Base-by-base conservation (phyloP, 495 filamentous ascomycete species). In the Cercophora samala region DNA sequence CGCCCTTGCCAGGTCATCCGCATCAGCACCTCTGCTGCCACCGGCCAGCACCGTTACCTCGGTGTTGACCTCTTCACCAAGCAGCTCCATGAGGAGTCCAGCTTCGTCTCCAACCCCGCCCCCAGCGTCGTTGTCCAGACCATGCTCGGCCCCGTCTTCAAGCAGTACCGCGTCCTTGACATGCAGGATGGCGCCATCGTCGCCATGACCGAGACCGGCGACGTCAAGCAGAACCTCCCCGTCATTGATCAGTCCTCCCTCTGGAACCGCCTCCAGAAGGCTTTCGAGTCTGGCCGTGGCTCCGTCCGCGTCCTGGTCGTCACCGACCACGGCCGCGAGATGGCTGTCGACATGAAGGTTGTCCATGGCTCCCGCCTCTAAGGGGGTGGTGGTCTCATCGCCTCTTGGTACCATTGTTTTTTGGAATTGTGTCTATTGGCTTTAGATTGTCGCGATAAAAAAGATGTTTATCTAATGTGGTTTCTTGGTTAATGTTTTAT, bases 1-100 rank as follows among this genome's bases (percentile, higher is more conserved):
- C 96, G 95, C 71, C 95, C 96, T 68, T 98, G 94, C 91, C 95
- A 98, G 88, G 94, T 99, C 78, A 99, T 99, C 87, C 93, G 93
- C 75, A 97, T 99, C 89, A 96, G 93, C 71, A 96, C 93, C 81
- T 98, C 96, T 65, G 88, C 91, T 69, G 93, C 96, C 84, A 99
- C 95, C 58, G 95, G 96, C 78, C 95, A 99, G 88, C 92, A 98
- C 86, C 92, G 95, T 78, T 99, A 98, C 89, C 91, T 98, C 64
- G 95, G 95, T 86, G 95, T 99, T 69, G 95, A 99, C 83, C 91
- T 99, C 74, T 99, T 99, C 92, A 97, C 93, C 86, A 80, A 97
- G 87, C 91, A 97, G 83, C 89, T 99, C 64, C 93, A 98, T 80
- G 95, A 99, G 83, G 95, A 99, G 89, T 96, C 93, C 60, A 93